phyloP scores from a whole-genome alignment of 1,284 basidiomycete species.

The Ceratobasidium sp. region DNA sequence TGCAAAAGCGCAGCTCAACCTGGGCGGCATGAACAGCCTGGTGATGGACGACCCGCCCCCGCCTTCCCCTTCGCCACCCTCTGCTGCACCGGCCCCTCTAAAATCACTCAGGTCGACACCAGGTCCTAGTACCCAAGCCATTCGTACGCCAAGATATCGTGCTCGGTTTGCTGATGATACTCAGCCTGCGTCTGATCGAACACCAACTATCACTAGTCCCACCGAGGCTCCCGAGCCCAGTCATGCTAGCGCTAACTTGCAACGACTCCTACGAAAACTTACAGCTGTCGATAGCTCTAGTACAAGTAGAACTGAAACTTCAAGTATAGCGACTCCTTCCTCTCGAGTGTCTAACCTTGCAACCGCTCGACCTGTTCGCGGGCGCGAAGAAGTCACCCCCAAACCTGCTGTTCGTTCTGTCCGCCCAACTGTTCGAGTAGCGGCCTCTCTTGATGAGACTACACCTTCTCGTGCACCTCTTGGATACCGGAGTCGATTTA shows the following conservation, averaged over 20 bases:
- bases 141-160: slow-evolving; percentile 21
- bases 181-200: background rate
- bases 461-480: slow-evolving; percentile 25
- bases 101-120: slow-evolving; percentile 17
- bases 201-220: background rate
- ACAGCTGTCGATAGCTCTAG: slow-evolving; percentile 35
- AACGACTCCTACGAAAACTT: slow-evolving; percentile 31
- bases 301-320: slow-evolving; percentile 33
- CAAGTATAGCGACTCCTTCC: slow-evolving; percentile 35
- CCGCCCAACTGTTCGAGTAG: slow-evolving; percentile 28
- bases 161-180: slow-evolving; percentile 37
- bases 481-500: slow-evolving; percentile 20
- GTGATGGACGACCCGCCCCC: slow-evolving; percentile 13
- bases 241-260: slow-evolving; percentile 23
- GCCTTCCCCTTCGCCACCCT: slow-evolving; percentile 18
- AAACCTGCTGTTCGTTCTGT: slow-evolving; percentile 12
- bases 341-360: slow-evolving; percentile 37
- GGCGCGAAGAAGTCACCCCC: slow-evolving; percentile 9
- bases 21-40: slow-evolving; percentile 13
- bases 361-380: background rate
- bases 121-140: background rate
- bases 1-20: slow-evolving; percentile 60
- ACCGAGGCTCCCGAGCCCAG: slow-evolving; percentile 18
- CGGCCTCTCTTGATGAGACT: slow-evolving; percentile 14
- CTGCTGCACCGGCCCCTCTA: slow-evolving; percentile 7